A percentile compares a stretch with the other conserved stretches of the same genome.
Evolutionary conservation across 73 alveolate genomes (phyloP).

Genomic region (Durusdinium trenchii): DNA sequence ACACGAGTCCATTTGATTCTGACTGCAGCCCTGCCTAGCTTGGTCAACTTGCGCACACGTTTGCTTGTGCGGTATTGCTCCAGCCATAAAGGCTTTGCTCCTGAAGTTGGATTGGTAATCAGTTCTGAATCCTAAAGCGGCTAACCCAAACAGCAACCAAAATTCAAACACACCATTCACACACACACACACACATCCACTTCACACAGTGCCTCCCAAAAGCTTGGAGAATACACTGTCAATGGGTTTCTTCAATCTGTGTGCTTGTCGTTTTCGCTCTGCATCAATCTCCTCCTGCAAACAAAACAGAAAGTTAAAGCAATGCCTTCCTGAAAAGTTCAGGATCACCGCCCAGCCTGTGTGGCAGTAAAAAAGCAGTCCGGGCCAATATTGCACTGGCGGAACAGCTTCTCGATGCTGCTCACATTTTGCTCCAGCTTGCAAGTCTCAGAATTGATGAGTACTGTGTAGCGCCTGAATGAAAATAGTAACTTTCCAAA

Average conservation of each 20-base stretch:
- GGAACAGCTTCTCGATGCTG: neutral
- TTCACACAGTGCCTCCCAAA: neutral
- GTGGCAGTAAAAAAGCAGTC: neutral
- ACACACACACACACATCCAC: neutral
- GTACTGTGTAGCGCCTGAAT: neutral
- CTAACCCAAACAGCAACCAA: neutral
- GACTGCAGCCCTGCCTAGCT: too few relatives aligned
- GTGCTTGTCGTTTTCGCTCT: neutral
- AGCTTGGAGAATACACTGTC: neutral
- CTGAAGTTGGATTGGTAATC: neutral
- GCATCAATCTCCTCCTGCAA: neutral
- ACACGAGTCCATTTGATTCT: too few relatives aligned
- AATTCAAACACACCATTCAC: neutral
- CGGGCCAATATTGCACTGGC: neutral
- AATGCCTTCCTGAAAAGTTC: neutral
- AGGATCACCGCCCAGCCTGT: neutral
- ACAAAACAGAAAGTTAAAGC: neutral
- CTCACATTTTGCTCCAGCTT: neutral
- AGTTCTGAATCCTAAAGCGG: neutral
- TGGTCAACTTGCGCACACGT: neutral
- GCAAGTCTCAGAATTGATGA: neutral
- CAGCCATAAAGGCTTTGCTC: constrained; percentile 21
- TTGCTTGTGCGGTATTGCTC: neutral
- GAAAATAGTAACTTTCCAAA: neutral
- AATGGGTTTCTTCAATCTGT: neutral